Base-by-base conservation (phyloP, 139 green algal species). In the Medakamo hakoo region DNA sequence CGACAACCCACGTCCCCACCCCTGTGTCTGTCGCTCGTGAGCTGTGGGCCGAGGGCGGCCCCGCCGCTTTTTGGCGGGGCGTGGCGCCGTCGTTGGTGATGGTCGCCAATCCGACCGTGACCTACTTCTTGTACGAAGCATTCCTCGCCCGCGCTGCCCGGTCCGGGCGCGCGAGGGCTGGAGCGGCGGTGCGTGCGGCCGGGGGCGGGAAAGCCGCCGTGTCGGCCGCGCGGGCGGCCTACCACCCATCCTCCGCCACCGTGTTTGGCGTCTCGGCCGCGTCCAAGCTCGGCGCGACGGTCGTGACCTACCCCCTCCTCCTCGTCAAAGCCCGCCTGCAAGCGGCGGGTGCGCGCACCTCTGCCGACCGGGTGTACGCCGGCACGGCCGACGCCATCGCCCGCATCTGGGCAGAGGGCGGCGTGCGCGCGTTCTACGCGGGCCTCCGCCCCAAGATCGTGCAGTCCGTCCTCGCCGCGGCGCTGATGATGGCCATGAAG, bases 241-340 rank as follows among this genome's bases (percentile, higher is more conserved):
- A n/a, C n/a, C n/a, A n/a, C n/a, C n/a, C n/a, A n/a, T 31, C 56
- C 19, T 59, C 78, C 19, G n/a, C 67, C 0, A 84, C 97, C 64
- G 74, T 96, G 18, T 97, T 97, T 69, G 14, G 84, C 27, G 58
- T 93, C 24, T 83, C 73, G 3, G 82, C 88, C 1, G 22, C 94
- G 30, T 87, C 91, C 49, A 98, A 97, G 82, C 68, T 93, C 32
- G 87, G 87, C 0, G 87, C 91, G 19, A 97, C 92, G 18, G 58
- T 97, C 49, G 58, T 85, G 19, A 98, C 92, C 1, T 98, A 97
- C 70, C 92, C 92, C 2, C 67, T 98, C 75, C 78, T 95, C 57
- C 76, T 93, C 40, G 78, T 97, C 62, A 97, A 97, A 77, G 80
- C 76, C 55, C 65, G 85, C 24, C 72, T 94, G 68, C 30, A 75